These are phyloP conservation scores for Pseudogymnoascus verrucosus DNA, from an alignment of 2,329 filamentous ascomycete species.

Conservation along the genomic window DNA sequence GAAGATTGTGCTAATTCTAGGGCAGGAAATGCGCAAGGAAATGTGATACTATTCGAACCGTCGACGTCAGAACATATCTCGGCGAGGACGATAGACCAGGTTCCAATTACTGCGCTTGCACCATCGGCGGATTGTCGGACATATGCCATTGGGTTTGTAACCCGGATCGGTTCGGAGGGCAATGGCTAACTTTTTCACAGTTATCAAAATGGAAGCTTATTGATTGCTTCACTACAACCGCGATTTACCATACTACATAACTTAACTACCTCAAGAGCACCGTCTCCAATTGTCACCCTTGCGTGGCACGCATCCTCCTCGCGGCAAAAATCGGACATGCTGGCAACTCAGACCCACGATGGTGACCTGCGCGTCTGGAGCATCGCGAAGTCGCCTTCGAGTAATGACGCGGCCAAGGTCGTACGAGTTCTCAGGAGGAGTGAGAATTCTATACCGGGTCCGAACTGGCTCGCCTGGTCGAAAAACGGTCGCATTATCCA, in stretches of 20 bases:
- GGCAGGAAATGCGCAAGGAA: constrained; percentile 82
- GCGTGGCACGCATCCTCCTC: constrained; percentile 96
- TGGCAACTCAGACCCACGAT: constrained; percentile 85
- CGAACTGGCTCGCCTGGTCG: constrained; percentile 97
- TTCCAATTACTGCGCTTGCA: constrained; percentile 88
- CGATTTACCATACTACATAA: constrained; percentile 93
- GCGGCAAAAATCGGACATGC: constrained; percentile 95
- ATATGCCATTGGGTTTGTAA: constrained; percentile 82
- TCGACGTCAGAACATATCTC: constrained; percentile 89
- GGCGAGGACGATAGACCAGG: constrained; percentile 79
- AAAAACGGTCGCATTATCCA: constrained; percentile 96
- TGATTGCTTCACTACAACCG: constrained; percentile 83
- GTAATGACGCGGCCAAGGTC: constrained; percentile 72
- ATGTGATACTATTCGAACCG: constrained; percentile 90
- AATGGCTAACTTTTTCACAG: constrained; percentile 36
- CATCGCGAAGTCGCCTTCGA: constrained; percentile 69
- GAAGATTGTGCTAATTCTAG: constrained; percentile 14
- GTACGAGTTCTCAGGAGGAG: constrained; percentile 78
- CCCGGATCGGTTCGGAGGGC: background rate
- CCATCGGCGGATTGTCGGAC: constrained; percentile 85
- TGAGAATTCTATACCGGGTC: constrained; percentile 63
- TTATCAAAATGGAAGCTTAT: constrained; percentile 88
- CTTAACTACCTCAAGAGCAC: constrained; percentile 71
- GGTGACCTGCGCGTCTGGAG: constrained; percentile 96
- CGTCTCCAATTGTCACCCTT: constrained; percentile 78